Evolutionary conservation across 2,329 filamentous ascomycete species (phyloP), one percentile per base, ranked within the genome.

Genomic region (Paecilomyces formosus): DNA sequence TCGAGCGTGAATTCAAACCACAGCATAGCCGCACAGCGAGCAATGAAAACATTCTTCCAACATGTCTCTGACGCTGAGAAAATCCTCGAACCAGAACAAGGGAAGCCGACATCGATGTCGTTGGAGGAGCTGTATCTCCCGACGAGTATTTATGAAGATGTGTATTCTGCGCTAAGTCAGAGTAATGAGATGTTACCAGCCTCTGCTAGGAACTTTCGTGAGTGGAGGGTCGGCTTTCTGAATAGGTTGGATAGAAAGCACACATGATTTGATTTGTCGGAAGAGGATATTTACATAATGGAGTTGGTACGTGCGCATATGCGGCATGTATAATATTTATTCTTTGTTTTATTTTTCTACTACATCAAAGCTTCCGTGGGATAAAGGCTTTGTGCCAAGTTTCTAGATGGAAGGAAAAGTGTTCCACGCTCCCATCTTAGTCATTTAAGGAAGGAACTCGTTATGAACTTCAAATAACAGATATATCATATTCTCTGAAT

Each of bases 21-120:
- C 9, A 69, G 57, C 35, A 63, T 71, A 8, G 72, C 77, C 51
- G 65, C 70, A 2, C 72, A 73, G 54, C 77, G 81, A n/a, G 82
- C 81, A 1, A 77, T 83, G 72, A 87, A 86, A 63, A 72, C 85
- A 21, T 79, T 86, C 58, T 86, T 79, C 66, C 75, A 81, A 61
- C 55, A 63, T 2, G 58, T 71, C 2, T 53, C 58, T 1, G 65
- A 78, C 57, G 68, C 70, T 5, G 70, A 71, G 22, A 63, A 61
- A 21, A 62, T 74, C n/a, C 68, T 78, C 9, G 65, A 74, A 53
- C 71, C 72, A 0, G 71, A 73, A 49, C 60, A 60, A 11, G 74
- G 73, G 1, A 68, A 75, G 51, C 66, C 70, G 0, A 74, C 76
- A 8, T 74, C 70, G 6, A 65, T 78, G 12, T 74, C 76, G 0